Conservation (phyloP, 148 eudicot species). For the Persicaria tinctoria region DNA sequence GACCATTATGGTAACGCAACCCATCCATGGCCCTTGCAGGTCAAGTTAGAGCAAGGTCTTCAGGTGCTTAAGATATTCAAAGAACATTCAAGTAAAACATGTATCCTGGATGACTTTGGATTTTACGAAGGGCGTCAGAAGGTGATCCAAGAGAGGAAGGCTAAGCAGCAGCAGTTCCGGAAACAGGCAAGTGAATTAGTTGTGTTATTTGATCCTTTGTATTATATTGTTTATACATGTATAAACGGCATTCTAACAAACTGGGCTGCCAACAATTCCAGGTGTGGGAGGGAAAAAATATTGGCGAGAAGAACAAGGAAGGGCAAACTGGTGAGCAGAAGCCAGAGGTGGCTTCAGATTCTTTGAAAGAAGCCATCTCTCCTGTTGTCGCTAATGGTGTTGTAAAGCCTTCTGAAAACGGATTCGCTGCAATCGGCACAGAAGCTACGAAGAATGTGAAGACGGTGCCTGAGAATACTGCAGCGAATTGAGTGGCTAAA, state of each 20-base stretch:
- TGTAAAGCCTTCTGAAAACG: conserved; percentile 19
- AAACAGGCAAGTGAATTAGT: conserved; percentile 34
- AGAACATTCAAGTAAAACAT: conserved; percentile 42
- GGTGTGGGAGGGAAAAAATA: conserved; percentile 49
- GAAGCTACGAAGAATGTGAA: not conserved
- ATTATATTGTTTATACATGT: not conserved
- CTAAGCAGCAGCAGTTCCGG: conserved; percentile 52
- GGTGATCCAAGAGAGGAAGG: conserved; percentile 66
- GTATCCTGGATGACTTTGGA: conserved; percentile 66
- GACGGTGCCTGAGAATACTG: not conserved
- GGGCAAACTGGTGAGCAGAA: conserved; percentile 27
- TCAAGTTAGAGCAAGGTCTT: conserved; percentile 62
- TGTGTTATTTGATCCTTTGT: not conserved
- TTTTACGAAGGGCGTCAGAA: conserved; percentile 72
- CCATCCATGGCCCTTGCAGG: conserved; percentile 24
- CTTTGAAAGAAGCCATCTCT: conserved; percentile 16
- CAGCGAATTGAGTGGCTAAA: not conserved
- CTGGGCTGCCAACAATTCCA: conserved; percentile 6
- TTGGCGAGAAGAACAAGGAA: conserved; percentile 37
- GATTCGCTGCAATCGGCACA: not conserved
- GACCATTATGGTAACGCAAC: not conserved
- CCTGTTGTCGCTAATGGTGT: conserved; percentile 22
- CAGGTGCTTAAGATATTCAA: conserved; percentile 64
- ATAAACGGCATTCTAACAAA: not conserved
- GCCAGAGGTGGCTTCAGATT: conserved; percentile 16